Base-by-base conservation (phyloP, 1,284 basidiomycete genomes). In the Malassezia restricta region DNA sequence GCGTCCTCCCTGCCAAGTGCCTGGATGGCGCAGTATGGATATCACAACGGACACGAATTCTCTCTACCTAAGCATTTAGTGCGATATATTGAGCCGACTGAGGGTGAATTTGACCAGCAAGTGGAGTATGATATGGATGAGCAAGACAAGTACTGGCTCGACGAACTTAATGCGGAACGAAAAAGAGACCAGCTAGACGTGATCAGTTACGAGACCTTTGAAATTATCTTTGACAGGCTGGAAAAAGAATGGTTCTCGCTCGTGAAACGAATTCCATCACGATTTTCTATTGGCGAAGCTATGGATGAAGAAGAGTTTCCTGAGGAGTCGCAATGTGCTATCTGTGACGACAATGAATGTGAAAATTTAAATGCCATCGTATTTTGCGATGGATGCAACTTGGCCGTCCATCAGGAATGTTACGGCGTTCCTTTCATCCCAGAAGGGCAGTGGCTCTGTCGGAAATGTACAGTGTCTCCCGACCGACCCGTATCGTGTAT, bases 111-210 rank as follows among this genome's bases (percentile, higher is more conserved):
- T 29, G 85, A 85, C 8, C 81, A 82, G 42, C 89, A 92, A 69
- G 92, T 96, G 42, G 94, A 98, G 74, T 99, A 99, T 77, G 94
- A 98, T 73, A 98, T 98, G 91, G 94, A 98, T 69, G 94, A 96
- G 72, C 92, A 96, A 81, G 90, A 88, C 86, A 39, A 90, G 74
- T 86, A 89, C 73, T 99, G 94, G 94, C 80, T 99, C 6, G 86
- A 94, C 62, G 76, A 78, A 0, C 76, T 91, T 61, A 99, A 99
- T 66, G 66, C 74, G 6, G 88, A 95, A 54, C 79, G 94, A 28
- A 84, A 80, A 74, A 84, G 83, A 62, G 82, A 86, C 30, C 83
- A 87, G 54, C 71, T 83, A 30, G 84, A 85, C 61, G 45, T 42
- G 28, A 56, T 71, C 24, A 59, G 64, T 8, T 87, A 85, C 71